Percentiles rank a stretch among this genome's conserved stretches.
Evolutionary conservation across 345 rosid genomes (phyloP).

Genomic region (Citrus hindsii): DNA sequence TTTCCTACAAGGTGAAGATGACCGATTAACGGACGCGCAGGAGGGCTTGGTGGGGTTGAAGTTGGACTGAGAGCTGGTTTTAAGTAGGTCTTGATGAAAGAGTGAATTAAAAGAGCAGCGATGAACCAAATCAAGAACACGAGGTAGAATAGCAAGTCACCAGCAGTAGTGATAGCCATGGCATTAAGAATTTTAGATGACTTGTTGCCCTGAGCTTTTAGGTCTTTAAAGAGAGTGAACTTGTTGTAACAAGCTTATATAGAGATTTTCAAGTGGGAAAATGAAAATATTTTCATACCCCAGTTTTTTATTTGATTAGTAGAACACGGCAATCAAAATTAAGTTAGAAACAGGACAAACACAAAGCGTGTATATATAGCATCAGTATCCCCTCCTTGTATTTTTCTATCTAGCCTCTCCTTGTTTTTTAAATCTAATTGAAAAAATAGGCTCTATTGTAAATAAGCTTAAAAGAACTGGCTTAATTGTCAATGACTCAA

Average conservation of each 20-base stretch:
- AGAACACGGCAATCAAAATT: background rate
- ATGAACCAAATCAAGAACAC: conserved; percentile 27
- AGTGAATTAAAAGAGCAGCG: conserved; percentile 19
- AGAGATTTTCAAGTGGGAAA: background rate
- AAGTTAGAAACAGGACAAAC: background rate
- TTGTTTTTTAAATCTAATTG: no score
- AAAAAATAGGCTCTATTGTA: no score
- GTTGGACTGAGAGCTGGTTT: background rate
- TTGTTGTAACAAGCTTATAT: background rate
- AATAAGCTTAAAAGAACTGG: no score
- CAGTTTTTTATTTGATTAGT: background rate
- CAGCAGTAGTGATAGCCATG: conserved; percentile 7
- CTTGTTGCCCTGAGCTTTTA: background rate
- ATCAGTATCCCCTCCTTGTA: no score
- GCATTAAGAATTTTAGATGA: background rate
- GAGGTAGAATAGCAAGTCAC: conserved; percentile 2
- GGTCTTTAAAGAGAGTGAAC: background rate
- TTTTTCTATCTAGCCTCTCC: no score
- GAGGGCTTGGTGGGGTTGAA: conserved; percentile 38
- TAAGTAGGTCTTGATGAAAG: conserved; percentile 10
- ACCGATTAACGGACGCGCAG: conserved; percentile 47
- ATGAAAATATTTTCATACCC: background rate
- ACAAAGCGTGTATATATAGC: background rate
- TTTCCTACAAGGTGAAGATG: conserved; percentile 44
- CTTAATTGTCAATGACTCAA: no score